phyloP scores from a whole-genome alignment of 768 basidiomycete species.

The Saitozyma sp. region DNA sequence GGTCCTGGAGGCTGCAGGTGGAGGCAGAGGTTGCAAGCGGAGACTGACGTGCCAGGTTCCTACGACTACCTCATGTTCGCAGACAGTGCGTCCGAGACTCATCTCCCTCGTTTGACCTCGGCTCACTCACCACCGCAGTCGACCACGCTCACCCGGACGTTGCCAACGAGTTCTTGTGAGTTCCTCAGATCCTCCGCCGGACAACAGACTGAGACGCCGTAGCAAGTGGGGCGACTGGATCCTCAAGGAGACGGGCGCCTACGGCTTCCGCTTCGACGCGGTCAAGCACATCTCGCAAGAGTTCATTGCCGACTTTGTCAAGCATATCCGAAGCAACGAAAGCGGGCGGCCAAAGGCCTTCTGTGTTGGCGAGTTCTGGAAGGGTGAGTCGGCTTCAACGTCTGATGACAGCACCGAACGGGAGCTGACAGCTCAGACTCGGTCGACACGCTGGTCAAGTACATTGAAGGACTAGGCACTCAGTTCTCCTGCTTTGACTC shows the following conservation, averaged over 20 bases:
- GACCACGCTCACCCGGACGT: constrained; percentile 82
- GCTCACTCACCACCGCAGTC: constrained; percentile 53
- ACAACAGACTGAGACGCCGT: constrained; percentile 1
- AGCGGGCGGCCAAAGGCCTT: constrained; percentile 60
- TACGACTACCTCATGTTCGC: constrained; percentile 52
- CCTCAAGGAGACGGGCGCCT: constrained; percentile 58
- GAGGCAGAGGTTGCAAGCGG: background rate
- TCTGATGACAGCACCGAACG: background rate
- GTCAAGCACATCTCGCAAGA: constrained; percentile 67
- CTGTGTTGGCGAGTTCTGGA: constrained; percentile 79
- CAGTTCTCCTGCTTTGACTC: constrained; percentile 90
- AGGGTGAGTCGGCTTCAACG: constrained; percentile 58
- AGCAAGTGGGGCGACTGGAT: constrained; percentile 75
- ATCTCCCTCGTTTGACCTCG: background rate
- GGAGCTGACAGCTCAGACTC: constrained; percentile 29
- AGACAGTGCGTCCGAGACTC: constrained; percentile 22
- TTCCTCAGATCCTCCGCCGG: background rate
- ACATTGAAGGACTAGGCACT: constrained; percentile 47
- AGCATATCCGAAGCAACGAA: constrained; percentile 53
- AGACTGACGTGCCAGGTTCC: constrained; percentile 19
- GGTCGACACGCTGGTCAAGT: constrained; percentile 43
- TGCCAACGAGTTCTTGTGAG: constrained; percentile 62
- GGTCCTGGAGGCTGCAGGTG: background rate
- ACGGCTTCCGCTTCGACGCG: constrained; percentile 83
- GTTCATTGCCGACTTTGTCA: constrained; percentile 55